These are phyloP conservation scores for Diplodia seriata DNA, from an alignment of 2,329 filamentous ascomycete genomes.

Conservation along the genomic window DNA sequence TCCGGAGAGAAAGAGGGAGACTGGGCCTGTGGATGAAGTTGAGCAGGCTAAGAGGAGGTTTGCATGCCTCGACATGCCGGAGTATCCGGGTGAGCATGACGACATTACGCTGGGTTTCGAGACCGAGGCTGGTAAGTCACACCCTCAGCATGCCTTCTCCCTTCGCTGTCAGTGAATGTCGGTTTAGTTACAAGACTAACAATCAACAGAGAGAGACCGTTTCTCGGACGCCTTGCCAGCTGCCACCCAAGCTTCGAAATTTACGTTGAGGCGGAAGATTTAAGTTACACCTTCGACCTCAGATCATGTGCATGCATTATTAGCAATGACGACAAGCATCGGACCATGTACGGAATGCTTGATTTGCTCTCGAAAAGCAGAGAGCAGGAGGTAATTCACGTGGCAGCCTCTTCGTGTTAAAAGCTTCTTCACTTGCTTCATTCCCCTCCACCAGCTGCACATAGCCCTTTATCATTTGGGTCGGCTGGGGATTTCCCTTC, in stretches of 20 bases:
- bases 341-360: constrained; percentile 4
- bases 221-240: constrained; percentile 56
- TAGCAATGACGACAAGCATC: constrained; percentile 16
- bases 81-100: constrained; percentile 90
- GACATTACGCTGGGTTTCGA: constrained; percentile 89
- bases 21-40: constrained; percentile 56
- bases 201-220: constrained; percentile 51
- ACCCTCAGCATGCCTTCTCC: neutral
- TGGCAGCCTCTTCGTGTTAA: constrained; percentile 7
- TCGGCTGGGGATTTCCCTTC: neutral
- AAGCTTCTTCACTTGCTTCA: constrained; percentile 5
- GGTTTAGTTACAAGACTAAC: constrained; percentile 37
- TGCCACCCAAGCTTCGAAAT: constrained; percentile 48
- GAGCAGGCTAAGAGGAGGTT: constrained; percentile 71
- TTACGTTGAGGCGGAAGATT: constrained; percentile 53
- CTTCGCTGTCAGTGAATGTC: neutral
- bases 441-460: constrained; percentile 1
- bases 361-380: neutral
- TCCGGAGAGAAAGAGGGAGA: constrained; percentile 59
- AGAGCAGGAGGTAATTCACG: neutral
- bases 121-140: constrained; percentile 72
- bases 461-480: neutral
- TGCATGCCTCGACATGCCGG: constrained; percentile 83
- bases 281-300: constrained; percentile 31
- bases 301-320: constrained; percentile 18